Evolutionary conservation across 1,139 yeast genomes (phyloP).

Genomic region (Nakaseomyces bracarensis): DNA sequence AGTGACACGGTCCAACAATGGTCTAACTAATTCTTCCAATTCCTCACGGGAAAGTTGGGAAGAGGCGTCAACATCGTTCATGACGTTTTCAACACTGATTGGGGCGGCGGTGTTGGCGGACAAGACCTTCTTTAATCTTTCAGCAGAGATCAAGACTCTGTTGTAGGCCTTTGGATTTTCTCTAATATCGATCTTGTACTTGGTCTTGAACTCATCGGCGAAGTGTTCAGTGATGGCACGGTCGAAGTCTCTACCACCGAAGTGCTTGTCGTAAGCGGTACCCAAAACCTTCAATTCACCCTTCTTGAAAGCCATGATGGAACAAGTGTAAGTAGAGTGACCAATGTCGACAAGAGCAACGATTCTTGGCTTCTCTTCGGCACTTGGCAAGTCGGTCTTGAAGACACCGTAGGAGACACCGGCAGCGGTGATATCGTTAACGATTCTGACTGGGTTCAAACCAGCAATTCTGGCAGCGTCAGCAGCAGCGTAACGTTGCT

Average conservation of each 20-base stretch:
- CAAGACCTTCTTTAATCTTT: constrained; percentile 87
- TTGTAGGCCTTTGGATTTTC: constrained; percentile 91
- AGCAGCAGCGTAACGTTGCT: constrained; percentile 91
- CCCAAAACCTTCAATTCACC: constrained; percentile 94
- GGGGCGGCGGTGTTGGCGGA: constrained; percentile 96
- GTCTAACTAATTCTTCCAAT: constrained; percentile 80
- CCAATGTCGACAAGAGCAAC: constrained; percentile 96
- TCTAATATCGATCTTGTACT: constrained; percentile 87
- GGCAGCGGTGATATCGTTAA: constrained; percentile 95
- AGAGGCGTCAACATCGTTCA: constrained; percentile 94
- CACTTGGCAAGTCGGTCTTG: constrained; percentile 85
- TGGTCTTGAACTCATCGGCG: constrained; percentile 81
- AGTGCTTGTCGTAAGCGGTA: constrained; percentile 87
- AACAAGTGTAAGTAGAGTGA: constrained; percentile 88
- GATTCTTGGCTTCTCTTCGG: constrained; percentile 68
- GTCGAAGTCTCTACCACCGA: constrained; percentile 98
- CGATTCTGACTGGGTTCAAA: constrained; percentile 94
- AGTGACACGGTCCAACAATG: constrained; percentile 66
- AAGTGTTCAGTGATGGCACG: constrained; percentile 89
- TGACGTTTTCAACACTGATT: constrained; percentile 88
- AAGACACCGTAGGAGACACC: constrained; percentile 99
- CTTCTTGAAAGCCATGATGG: constrained; percentile 85
- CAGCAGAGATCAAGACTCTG: constrained; percentile 87
- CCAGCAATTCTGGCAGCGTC: constrained; percentile 97
- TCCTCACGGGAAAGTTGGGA: constrained; percentile 86